A percentile compares a stretch with the other conserved stretches of the same genome.
Evolutionary conservation across 2,329 filamentous ascomycete species (phyloP).

Genomic region (Pseudomassariella vexata): DNA sequence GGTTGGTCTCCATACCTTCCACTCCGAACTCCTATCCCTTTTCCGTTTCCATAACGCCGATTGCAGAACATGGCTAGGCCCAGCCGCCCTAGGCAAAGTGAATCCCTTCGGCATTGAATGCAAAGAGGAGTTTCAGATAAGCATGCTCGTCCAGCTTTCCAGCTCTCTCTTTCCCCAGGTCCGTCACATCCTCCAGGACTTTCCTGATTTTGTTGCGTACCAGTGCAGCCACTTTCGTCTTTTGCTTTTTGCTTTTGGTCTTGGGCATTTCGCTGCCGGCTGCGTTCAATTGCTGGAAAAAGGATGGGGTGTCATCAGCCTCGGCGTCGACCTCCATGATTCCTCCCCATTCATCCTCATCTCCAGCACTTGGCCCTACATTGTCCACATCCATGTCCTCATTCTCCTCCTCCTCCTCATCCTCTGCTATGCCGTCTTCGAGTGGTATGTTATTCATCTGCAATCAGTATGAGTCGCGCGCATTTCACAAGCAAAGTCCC

Average conservation of each 20-base stretch:
- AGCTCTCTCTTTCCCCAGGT: conserved; percentile 73
- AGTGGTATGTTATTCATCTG: conserved; percentile 76
- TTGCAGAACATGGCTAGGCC: conserved; percentile 6
- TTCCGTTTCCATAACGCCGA: conserved; percentile 3
- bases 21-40: too few species aligned
- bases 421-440: conserved; percentile 57
- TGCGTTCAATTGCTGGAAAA: conserved; percentile 65
- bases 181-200: conserved; percentile 76
- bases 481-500: too few species aligned
- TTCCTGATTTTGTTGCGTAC: conserved; percentile 83
- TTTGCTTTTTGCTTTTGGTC: conserved; percentile 66
- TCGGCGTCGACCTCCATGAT: conserved; percentile 44
- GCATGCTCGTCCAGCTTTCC: conserved; percentile 89
- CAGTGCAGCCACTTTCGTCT: conserved; percentile 72
- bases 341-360: conserved; percentile 41
- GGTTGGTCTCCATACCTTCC: too few species aligned
- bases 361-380: conserved; percentile 29
- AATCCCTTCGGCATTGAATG: conserved; percentile 88
- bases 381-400: conserved; percentile 34
- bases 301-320: conserved; percentile 54
- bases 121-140: conserved; percentile 72
- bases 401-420: conserved; percentile 31
- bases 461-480: too few species aligned
- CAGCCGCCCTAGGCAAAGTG: conserved; percentile 63
- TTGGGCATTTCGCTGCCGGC: conserved; percentile 37